These are phyloP conservation scores for Clathrospora elynae DNA, from an alignment of 2,329 filamentous ascomycete genomes.

Conservation along the genomic window DNA sequence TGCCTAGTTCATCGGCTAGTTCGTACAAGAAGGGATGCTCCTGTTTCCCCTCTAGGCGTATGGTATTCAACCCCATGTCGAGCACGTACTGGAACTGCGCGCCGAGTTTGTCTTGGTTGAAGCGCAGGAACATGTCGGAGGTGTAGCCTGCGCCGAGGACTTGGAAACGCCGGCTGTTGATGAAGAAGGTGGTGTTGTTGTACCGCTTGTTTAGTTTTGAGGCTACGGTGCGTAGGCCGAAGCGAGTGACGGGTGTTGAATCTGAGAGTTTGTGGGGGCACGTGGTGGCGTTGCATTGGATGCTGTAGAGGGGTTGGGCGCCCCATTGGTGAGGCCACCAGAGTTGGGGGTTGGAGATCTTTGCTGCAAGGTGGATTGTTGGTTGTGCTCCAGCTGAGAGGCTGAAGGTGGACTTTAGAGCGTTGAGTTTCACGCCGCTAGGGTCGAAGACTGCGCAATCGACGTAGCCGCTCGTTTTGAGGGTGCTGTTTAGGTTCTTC, in stretches of 20 bases:
- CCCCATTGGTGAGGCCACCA: slow-evolving; percentile 70
- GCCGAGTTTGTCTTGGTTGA: slow-evolving; percentile 55
- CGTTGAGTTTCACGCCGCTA: slow-evolving; percentile 1
- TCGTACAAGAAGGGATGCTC: slow-evolving; percentile 67
- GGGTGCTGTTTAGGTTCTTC: slow-evolving; percentile 23
- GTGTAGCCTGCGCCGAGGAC: slow-evolving; percentile 66
- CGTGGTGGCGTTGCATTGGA: slow-evolving; percentile 38
- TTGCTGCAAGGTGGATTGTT: slow-evolving; percentile 7
- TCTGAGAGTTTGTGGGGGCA: slow-evolving; percentile 39
- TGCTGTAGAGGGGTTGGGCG: slow-evolving; percentile 58
- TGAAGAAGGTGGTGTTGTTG: slow-evolving; percentile 61
- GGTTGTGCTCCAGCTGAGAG: slow-evolving; percentile 1
- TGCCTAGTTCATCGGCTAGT: slow-evolving; percentile 62
- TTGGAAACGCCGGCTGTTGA: slow-evolving; percentile 65
- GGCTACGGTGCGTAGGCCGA: slow-evolving; percentile 62
- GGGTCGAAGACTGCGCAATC: slow-evolving; percentile 20
- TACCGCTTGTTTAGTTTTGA: slow-evolving; percentile 55
- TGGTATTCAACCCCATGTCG: slow-evolving; percentile 66
- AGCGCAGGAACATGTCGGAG: slow-evolving; percentile 66
- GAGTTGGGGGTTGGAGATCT: slow-evolving; percentile 54
- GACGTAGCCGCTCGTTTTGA: slow-evolving; percentile 10
- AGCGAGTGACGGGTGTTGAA: slow-evolving; percentile 43
- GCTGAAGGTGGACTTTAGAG: slow-evolving; percentile 4
- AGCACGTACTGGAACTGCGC: slow-evolving; percentile 60
- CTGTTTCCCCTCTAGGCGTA: slow-evolving; percentile 68